phyloP scores from a whole-genome alignment of 371 early-diverging fungal species.

The Nematocida ausubeli region DNA sequence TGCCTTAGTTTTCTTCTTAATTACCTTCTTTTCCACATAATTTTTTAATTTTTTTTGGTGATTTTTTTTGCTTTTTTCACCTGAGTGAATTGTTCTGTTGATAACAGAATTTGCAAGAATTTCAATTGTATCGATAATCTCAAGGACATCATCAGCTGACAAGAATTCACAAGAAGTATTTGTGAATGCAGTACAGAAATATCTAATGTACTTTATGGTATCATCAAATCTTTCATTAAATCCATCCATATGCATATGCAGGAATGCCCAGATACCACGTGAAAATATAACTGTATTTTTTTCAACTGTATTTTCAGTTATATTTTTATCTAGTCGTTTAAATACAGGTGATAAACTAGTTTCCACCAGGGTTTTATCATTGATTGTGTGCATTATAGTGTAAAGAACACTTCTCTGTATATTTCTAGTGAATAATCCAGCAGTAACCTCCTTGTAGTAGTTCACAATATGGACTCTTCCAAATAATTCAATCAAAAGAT shows the following conservation, averaged over 20 bases:
- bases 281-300: constrained; percentile 22
- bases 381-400: constrained; percentile 28
- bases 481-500: constrained; percentile 8
- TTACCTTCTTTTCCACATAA: constrained; percentile 2
- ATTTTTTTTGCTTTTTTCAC: neutral
- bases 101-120: constrained; percentile 27
- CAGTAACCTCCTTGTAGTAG: constrained; percentile 43
- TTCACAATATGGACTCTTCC: constrained; percentile 40
- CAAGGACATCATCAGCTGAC: neutral
- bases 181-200: constrained; percentile 40
- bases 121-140: constrained; percentile 34
- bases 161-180: constrained; percentile 22
- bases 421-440: constrained; percentile 2
- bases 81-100: neutral
- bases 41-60: neutral
- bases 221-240: constrained; percentile 28
- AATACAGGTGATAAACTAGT: neutral
- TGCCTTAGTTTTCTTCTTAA: neutral
- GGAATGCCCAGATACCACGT: constrained; percentile 33
- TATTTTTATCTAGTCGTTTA: constrained; percentile 1
- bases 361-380: constrained; percentile 10
- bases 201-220: constrained; percentile 20
- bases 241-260: constrained; percentile 17
- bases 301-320: constrained; percentile 4
- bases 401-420: constrained; percentile 4